Evolutionary conservation across 75 land plant genomes (phyloP), one percentile per base, ranked within the genome.

Genomic region (Ceratopteris richardii): DNA sequence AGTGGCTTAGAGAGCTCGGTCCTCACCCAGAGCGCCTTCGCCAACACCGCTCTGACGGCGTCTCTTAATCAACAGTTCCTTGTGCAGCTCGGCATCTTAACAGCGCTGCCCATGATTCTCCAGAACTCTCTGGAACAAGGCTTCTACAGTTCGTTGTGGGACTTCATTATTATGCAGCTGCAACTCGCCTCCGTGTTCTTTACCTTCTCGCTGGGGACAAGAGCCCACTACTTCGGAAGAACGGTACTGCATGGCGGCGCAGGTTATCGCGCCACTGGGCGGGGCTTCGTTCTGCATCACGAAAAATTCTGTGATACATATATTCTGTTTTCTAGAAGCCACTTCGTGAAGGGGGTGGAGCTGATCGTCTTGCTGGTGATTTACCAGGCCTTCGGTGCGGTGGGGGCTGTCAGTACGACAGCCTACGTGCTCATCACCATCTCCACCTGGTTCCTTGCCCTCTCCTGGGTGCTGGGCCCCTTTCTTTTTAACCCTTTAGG

Each of bases 231-330:
- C 60, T 91, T 83, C 63, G 97, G 97, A 0, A 70, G 97, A n/a
- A 91, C 97, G 18, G 72, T 91, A 56, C 82, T 91, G 44, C 97
- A 91, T 73, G 97, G 97, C 24, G 97, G 97, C 65, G 97, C 93
- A 33, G 87, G 84, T 65, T 91, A 91, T 61, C 63, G 88, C 19
- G 93, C 97, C 26, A 91, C 97, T 17, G 97, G 97, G 5, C 92
- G 97, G 56, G 97, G 97, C 29, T 91, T 91, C 70, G 97, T 91
- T 14, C 88, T 91, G 36, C 65, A 77, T 68, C 97, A 91, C 63
- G 91, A 87, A 65, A 72, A 63, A 20, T 88, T 91, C 73, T 78
- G 79, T 31, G 88, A 84, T 48, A 87, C 74, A 54, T 91, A 91
- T 54, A 81, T 93, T 50, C 83, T 87, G 16, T 91, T 81, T 72